phyloP scores from a whole-genome alignment of 1,139 yeast genomes.

The Torulaspora globosa region DNA sequence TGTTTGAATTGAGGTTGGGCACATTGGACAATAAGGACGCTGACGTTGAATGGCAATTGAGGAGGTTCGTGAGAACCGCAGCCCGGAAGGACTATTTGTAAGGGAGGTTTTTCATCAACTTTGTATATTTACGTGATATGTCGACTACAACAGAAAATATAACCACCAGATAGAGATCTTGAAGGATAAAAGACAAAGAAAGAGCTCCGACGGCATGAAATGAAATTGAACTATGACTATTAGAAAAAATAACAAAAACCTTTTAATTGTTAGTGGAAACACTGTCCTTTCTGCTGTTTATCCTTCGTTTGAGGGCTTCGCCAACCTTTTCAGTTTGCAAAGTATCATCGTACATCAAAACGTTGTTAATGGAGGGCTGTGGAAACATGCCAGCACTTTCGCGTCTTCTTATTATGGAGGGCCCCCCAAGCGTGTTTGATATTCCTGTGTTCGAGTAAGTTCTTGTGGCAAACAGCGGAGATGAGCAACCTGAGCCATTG shows the following conservation, averaged over 20 bases:
- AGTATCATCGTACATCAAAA: conserved; percentile 20
- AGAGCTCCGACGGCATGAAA: not conserved
- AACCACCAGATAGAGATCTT: not conserved
- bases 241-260: not conserved
- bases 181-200: not conserved
- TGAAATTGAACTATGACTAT: conserved; percentile 2
- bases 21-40: conserved; percentile 94
- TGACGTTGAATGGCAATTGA: conserved; percentile 94
- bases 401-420: conserved; percentile 13
- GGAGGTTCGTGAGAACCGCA: conserved; percentile 91
- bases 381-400: conserved; percentile 12
- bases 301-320: conserved; percentile 26
- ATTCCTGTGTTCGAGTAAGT: conserved; percentile 21
- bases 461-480: conserved; percentile 19
- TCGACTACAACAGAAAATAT: not conserved
- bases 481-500: conserved; percentile 7
- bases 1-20: conserved; percentile 83
- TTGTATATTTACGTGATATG: not conserved
- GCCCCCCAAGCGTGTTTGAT: conserved; percentile 13
- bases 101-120: not conserved
- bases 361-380: conserved; percentile 16
- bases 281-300: conserved; percentile 13
- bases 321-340: conserved; percentile 27
- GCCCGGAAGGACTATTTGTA: conserved; percentile 82
- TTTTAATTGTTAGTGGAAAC: not conserved